Evolutionary conservation across 202 grass and related monocot genomes (phyloP).

Genomic region (Elaeis oleifera): DNA sequence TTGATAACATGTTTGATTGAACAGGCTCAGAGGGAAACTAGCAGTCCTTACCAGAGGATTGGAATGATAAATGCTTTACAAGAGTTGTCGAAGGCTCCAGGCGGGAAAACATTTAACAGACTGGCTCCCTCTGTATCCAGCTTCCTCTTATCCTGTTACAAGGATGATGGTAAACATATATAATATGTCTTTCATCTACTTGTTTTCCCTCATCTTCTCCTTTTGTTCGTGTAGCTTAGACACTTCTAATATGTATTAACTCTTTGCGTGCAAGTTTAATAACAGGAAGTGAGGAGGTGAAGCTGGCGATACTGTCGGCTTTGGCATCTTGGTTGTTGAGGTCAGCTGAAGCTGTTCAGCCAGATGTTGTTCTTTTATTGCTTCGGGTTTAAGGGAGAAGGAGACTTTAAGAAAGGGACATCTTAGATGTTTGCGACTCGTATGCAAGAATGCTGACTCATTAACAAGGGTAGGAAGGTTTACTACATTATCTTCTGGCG

Average conservation of each 20-base stretch:
- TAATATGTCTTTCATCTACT: neutral
- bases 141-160: slow-evolving; percentile 79
- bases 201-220: neutral
- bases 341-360: slow-evolving; percentile 62
- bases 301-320: slow-evolving; percentile 63
- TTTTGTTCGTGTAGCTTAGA: neutral
- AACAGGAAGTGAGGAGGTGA: slow-evolving; percentile 93
- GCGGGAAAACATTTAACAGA: slow-evolving; percentile 63
- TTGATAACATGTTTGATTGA: slow-evolving; percentile 27
- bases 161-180: slow-evolving; percentile 64
- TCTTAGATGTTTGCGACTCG: slow-evolving; percentile 62
- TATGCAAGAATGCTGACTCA: slow-evolving; percentile 80
- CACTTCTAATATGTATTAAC: neutral
- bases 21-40: slow-evolving; percentile 92
- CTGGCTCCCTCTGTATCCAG: slow-evolving; percentile 59
- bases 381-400: slow-evolving; percentile 80
- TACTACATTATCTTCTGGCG: slow-evolving; percentile 12
- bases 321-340: slow-evolving; percentile 64
- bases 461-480: slow-evolving; percentile 49
- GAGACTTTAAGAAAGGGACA: slow-evolving; percentile 86
- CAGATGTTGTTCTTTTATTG: slow-evolving; percentile 74
- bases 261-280: slow-evolving; percentile 18
- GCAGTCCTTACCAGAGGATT: slow-evolving; percentile 75
- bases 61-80: slow-evolving; percentile 78
- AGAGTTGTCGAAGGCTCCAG: slow-evolving; percentile 56